These are phyloP conservation scores for Ustilago hordei DNA, from an alignment of 1,284 basidiomycete genomes.

Conservation along the genomic window DNA sequence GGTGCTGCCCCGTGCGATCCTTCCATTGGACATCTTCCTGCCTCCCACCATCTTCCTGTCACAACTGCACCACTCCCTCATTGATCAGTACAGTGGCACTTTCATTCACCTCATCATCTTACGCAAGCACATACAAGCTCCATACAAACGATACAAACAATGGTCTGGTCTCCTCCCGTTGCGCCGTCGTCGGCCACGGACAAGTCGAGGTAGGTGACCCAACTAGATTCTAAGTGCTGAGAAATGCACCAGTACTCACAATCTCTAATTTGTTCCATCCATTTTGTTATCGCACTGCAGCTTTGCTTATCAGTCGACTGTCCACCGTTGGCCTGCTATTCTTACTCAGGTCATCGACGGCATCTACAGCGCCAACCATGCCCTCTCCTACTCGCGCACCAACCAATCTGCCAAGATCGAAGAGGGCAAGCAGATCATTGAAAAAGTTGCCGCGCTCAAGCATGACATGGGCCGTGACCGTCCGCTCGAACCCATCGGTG, in stretches of 20 bases:
- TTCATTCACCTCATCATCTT: neutral
- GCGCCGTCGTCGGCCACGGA: conserved; percentile 45
- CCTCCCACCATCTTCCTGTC: conserved; percentile 2
- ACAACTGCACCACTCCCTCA: neutral
- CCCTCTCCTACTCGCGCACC: conserved; percentile 62
- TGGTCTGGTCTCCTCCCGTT: conserved; percentile 54
- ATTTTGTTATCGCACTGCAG: conserved; percentile 37
- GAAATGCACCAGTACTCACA: neutral
- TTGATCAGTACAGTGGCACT: neutral
- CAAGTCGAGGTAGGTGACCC: conserved; percentile 40
- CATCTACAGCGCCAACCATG: conserved; percentile 73
- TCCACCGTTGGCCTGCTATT: conserved; percentile 88
- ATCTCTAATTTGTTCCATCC: neutral
- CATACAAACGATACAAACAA: neutral
- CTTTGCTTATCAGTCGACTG: conserved; percentile 75
- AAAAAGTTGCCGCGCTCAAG: conserved; percentile 82
- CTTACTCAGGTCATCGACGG: conserved; percentile 82
- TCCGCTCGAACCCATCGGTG: conserved; percentile 73
- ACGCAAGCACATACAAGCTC: neutral
- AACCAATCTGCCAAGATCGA: conserved; percentile 73
- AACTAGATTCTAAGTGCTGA: too few relatives aligned
- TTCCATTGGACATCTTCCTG: neutral
- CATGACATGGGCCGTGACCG: conserved; percentile 89
- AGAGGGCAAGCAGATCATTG: conserved; percentile 85
- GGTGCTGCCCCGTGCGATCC: conserved; percentile 2